Evolutionary conservation across 2,329 filamentous ascomycete species (phyloP), one percentile per base, ranked within the genome.

Genomic region (Parastagonospora nodorum): DNA sequence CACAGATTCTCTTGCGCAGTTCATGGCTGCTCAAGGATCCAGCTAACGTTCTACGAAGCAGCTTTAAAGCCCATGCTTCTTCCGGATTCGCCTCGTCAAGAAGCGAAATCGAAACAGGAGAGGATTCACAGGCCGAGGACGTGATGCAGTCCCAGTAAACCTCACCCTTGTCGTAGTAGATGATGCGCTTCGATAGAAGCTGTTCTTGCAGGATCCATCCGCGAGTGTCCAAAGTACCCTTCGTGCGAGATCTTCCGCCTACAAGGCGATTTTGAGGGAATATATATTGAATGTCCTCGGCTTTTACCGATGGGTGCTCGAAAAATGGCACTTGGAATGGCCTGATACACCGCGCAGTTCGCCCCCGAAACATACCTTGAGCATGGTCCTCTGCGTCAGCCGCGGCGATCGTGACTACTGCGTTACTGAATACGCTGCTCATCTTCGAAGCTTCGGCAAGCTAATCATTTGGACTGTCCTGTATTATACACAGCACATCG

Each of bases 401-500:
- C 42, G 66, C 59, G 10, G 53, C 45, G 7, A 55, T 30, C 2
- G 50, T 57, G 8, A 45, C 14, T 9, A 38, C 6, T 8, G 47
- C 43, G 12, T 50, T 48, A n/a, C 12, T 31, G 31, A 50, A 60
- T 5, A 58, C 35, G 2, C 44, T 14, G 14, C 38, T 47, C 60
- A 64, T 66, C 11, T 36, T 29, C 9, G 28, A 28, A 9, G 50
- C 35, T 42, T 67, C 57, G 11, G 24, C 37, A 4, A 53, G 12
- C 48, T 50, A 61, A 39, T 67, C 63, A 2, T 36, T 40, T 5
- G 39, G 32, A 15, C 39, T 35, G 16, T 45, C 50, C 43, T 55
- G 57, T 9, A 63, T 37, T 14, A 63, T 60, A 33, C 57, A 63
- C 4, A 60, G 15, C 1, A 48, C 42, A 33, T 63, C 58, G 14